Base-by-base conservation (phyloP, 1,284 basidiomycete genomes). In the Irpex sp. region DNA sequence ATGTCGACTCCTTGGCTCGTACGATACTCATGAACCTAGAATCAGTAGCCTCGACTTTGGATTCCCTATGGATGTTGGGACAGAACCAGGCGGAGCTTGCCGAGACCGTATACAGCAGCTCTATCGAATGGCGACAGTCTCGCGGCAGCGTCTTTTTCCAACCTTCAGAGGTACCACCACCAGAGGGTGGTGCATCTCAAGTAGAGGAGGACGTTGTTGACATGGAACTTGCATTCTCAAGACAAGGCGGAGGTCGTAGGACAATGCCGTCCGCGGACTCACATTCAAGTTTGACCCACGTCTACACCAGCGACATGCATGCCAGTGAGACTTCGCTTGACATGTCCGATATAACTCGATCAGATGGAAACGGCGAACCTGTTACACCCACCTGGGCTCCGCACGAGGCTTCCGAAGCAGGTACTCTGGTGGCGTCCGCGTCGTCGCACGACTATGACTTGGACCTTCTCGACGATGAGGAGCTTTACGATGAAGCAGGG, bases 51-150 rank as follows among this genome's bases (percentile, higher is more conserved):
- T 82, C 87, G 68, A 84, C 83, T 1, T 74, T 91, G 6, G 86
- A 90, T 57, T 79, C 77, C 4, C 76, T 93, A 37, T 74, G 89
- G 21, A 75, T 80, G 0, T 71, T 90, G n/a, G 89, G 89, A 2
- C 82, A 84, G 60, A 85, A 89, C 61, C 90, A 92, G 72, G 86
- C 83, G 2, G 83, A 87, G 17, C 78, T 88, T 57, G 83, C 85
- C 19, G 83, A 85, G 70, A 84, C 82, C 57, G 87, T 89, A 62
- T 90, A 90, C 73, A 84, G 79, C 58, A 85, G 83, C 4, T 89
- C 89, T 1, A 90, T 91, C 60, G 86, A 89, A 61, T 85, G 87
- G 85, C 81, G 89, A 31, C 83, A 86, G 75, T 89, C 88, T 13
- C 84, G 88, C 11, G 74, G 89, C 61, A 88, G 87, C 69, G 77